Base-by-base conservation (phyloP, 768 basidiomycete genomes). In the Boletus eberwhitei region DNA sequence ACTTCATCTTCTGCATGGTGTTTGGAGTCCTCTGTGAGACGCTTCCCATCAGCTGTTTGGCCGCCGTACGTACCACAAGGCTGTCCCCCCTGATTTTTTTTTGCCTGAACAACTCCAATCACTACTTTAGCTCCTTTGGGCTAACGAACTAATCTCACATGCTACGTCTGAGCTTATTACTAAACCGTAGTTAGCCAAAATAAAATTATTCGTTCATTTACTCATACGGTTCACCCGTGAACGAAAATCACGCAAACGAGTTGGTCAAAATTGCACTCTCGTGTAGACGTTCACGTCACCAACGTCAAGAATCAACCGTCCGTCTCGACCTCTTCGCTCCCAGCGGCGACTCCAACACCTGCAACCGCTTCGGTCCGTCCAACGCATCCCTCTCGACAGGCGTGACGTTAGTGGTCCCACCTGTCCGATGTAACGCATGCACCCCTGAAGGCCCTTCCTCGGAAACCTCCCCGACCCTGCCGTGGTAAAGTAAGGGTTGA, bases 381-480 rank as follows among this genome's bases (percentile, higher is more conserved):
- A 61, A 7, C 34, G 6, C 31, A 5, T 68, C 70, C 24, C 79
- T 77, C 53, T 81, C 75, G 32, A 84, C 74, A 31, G 84, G 83
- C 16, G 82, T 85, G 53, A 82, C 79, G 57, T 83, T 81, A 60
- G 76, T 73, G 38, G 37, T 31, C 1, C 60, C 52, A 32, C 48
- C 41, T 26, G 43, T 19, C 45, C 61, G 61, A 59, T 44, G 57
- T 48, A 56, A 54, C 45, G 58, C 65, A 43, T 53, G 47, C 54
- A 14, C 8, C 34, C 57, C 60, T 55, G 50, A 61, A 31, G 59
- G 37, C 29, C 50, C 52, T 57, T 60, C 67, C 31, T 59, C 64
- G 44, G 52, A 51, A 38, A 35, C 35, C 24, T 63, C 70, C 29
- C 60, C 66, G 49, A 53, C 56, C 60, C 58, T 62, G 26, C 47